A percentile compares a stretch with the other conserved stretches of the same genome.
phyloP scores from a whole-genome alignment of 2,329 filamentous ascomycete species.

The Curvularia verruculosa region DNA sequence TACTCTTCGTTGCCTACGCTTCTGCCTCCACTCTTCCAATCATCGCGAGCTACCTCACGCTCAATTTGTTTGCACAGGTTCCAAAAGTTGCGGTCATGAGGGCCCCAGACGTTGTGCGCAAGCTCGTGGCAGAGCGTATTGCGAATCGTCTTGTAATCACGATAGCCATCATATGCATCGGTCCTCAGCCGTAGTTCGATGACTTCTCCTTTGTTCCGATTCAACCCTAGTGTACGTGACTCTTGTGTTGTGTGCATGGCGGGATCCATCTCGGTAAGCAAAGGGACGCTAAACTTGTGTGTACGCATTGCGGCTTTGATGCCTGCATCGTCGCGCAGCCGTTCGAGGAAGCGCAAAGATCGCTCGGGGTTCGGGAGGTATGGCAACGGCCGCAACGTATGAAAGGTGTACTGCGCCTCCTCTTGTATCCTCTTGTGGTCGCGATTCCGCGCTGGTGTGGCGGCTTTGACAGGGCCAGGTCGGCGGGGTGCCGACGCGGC shows the following conservation, averaged over 20 bases:
- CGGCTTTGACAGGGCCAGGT: slow-evolving; percentile 50
- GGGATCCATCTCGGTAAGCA: slow-evolving; percentile 97
- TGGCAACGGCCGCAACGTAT: slow-evolving; percentile 73
- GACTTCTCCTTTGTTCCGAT: slow-evolving; percentile 84
- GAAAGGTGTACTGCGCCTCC: slow-evolving; percentile 80
- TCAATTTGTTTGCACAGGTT: slow-evolving; percentile 86
- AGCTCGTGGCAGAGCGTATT: slow-evolving; percentile 95
- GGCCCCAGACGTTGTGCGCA: slow-evolving; percentile 85
- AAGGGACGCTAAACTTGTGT: slow-evolving; percentile 81
- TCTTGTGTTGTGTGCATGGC: slow-evolving; percentile 80
- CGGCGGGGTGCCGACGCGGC: slow-evolving; percentile 50
- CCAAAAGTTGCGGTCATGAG: slow-evolving; percentile 90
- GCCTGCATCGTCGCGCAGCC: slow-evolving; percentile 80
- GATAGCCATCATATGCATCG: slow-evolving; percentile 90
- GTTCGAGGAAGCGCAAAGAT: slow-evolving; percentile 73
- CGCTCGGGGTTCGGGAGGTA: slow-evolving; percentile 78
- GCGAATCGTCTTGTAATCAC: slow-evolving; percentile 89
- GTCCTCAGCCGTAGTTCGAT: slow-evolving; percentile 92
- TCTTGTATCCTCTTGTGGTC: slow-evolving; percentile 59
- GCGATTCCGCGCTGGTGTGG: slow-evolving; percentile 48
- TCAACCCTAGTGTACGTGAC: slow-evolving; percentile 82
- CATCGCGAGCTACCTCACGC: slow-evolving; percentile 77
- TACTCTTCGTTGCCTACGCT: slow-evolving; percentile 44
- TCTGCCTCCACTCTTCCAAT: slow-evolving; percentile 75
- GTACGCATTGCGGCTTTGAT: slow-evolving; percentile 83